These are phyloP conservation scores for Paramecium sonneborni DNA, from an alignment of 73 alveolate genomes.

Conservation along the genomic window DNA sequence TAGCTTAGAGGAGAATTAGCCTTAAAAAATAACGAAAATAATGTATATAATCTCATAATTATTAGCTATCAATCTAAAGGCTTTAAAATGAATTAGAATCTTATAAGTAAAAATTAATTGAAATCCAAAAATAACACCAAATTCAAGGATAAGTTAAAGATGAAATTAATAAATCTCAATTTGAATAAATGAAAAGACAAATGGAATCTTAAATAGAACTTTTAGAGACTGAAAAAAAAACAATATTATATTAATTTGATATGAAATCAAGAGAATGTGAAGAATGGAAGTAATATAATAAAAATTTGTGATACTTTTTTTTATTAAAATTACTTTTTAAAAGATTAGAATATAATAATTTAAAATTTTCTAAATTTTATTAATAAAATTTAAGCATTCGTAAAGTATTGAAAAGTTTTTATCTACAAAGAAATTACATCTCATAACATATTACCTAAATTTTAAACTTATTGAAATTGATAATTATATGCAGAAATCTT, in stretches of 20 bases:
- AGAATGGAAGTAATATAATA: neutral
- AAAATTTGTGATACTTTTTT: neutral
- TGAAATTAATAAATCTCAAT: neutral
- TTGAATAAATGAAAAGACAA: neutral
- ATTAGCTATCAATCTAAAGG: neutral
- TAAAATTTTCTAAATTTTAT: too few relatives aligned
- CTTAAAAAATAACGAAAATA: constrained; percentile 36
- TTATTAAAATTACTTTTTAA: neutral
- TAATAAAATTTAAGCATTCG: too few relatives aligned
- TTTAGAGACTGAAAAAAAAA: neutral
- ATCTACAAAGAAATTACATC: too few relatives aligned
- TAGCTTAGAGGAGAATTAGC: neutral
- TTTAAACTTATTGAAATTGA: too few relatives aligned
- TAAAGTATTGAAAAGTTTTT: too few relatives aligned
- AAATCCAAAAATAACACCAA: neutral
- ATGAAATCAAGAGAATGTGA: constrained; percentile 31
- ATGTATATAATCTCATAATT: neutral
- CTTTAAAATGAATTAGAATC: neutral
- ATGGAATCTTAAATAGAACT: neutral
- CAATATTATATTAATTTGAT: neutral
- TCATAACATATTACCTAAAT: too few relatives aligned
- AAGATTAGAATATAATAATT: too few relatives aligned
- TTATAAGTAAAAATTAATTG: neutral
- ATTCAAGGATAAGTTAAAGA: neutral
- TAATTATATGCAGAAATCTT: too few relatives aligned